Percentiles rank a stretch among this genome's conserved stretches.
phyloP scores from a whole-genome alignment of 2,329 filamentous ascomycete species.

The Aspergillus novoparasiticus region DNA sequence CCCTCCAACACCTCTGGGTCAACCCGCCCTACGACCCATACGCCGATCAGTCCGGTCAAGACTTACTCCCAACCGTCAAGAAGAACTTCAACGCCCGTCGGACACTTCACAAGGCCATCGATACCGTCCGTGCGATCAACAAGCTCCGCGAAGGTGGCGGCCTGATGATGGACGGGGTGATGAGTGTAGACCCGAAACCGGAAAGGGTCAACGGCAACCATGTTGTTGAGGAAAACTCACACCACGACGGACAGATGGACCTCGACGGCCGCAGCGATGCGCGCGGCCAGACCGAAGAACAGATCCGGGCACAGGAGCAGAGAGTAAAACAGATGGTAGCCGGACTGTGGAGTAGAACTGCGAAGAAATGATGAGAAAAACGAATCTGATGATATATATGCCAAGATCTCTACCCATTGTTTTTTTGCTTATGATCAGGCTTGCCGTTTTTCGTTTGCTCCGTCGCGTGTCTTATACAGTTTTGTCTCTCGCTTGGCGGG shows the following conservation, averaged over 20 bases:
- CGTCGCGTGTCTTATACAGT: background rate
- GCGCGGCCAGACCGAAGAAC: slow-evolving; percentile 63
- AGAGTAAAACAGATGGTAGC: slow-evolving; percentile 61
- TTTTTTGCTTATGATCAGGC: background rate
- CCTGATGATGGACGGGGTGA: slow-evolving; percentile 64
- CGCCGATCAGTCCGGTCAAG: slow-evolving; percentile 43
- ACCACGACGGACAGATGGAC: slow-evolving; percentile 46
- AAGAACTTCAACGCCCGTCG: slow-evolving; percentile 71
- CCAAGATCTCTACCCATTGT: background rate
- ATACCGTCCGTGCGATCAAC: slow-evolving; percentile 69
- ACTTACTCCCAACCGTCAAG: slow-evolving; percentile 66
- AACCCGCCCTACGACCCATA: slow-evolving; percentile 56
- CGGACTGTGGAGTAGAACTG: slow-evolving; percentile 54
- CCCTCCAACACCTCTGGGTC: slow-evolving; percentile 67
- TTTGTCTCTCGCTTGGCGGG: background rate
- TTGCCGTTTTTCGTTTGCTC: background rate
- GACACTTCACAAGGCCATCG: slow-evolving; percentile 68
- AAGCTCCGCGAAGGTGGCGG: slow-evolving; percentile 65
- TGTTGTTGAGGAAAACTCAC: slow-evolving; percentile 40
- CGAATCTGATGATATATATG: slow-evolving; percentile 1
- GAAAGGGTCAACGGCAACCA: slow-evolving; percentile 49
- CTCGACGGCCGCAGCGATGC: slow-evolving; percentile 63
- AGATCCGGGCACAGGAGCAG: slow-evolving; percentile 63
- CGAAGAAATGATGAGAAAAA: slow-evolving; percentile 16
- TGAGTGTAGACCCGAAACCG: slow-evolving; percentile 58